Base-by-base conservation (phyloP, 176 grass and related monocot genomes). In the Avena insularis region DNA sequence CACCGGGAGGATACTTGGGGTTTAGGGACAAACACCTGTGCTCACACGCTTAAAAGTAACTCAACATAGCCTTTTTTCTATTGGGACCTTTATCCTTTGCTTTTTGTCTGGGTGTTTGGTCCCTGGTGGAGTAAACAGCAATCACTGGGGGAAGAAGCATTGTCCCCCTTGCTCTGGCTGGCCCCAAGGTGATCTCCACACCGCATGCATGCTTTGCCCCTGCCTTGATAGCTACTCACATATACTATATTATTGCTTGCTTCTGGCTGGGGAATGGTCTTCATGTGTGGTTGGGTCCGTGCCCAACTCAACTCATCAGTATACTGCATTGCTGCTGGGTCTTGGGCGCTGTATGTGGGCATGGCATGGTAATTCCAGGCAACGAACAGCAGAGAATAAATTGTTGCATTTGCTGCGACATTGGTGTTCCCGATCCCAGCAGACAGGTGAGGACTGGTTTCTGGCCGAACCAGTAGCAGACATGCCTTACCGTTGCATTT, bases 71-170 rank as follows among this genome's bases (percentile, higher is more conserved):
- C 83, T 78, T 86, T 86, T 88, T 88, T 86, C 63, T 21, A 61
- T 64, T 84, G 57, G 31, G 68, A 40, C 25, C 87, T 89, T 80
- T 59, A 87, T 66, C 66, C 75, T 86, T 80, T 21, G 71, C 36
- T 31, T 75, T 69, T 90, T 49, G 69, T 35, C 43, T 87, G 87
- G 47, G 17, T 47, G 58, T 81, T 80, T 81, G 85, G 81, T 89
- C 90, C 83, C 82, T 89, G 83, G 86, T 88, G 87, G 90, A 90
- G 92, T 92, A 92, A 85, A 82, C 90, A 94, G 82, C 87, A 88
- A 94, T 91, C 90, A 89, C 85, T 79, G 72, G 50, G 58, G 72
- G 68, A 84, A 71, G 84, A 91, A 91, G 87, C 92, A 86, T 85
- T 88, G 87, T 91, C 82, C 85, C 87, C 90, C 79, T 33, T 57